phyloP scores from a whole-genome alignment of 2,329 filamentous ascomycete species.

The Cercospora janseana region DNA sequence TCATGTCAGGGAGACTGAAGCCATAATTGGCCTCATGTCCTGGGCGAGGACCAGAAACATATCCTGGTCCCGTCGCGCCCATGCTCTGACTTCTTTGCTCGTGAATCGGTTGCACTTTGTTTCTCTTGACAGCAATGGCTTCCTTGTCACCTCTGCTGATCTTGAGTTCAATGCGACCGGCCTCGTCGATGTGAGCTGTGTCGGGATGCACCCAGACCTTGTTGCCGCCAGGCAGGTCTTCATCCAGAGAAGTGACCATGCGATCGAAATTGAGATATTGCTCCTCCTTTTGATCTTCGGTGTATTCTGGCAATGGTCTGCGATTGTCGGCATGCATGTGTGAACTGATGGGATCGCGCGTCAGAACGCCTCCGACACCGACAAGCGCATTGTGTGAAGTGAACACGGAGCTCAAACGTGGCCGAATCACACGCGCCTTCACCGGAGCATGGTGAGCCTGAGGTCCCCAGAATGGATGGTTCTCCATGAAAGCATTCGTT shows the following conservation, averaged over 20 bases:
- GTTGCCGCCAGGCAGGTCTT: slow-evolving; percentile 49
- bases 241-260: slow-evolving; percentile 41
- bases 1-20: slow-evolving; percentile 27
- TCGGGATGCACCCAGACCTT: slow-evolving; percentile 54
- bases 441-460: slow-evolving; percentile 54
- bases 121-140: slow-evolving; percentile 36
- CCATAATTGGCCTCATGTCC: slow-evolving; percentile 31
- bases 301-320: slow-evolving; percentile 1
- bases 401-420: slow-evolving; percentile 42
- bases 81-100: slow-evolving; percentile 21
- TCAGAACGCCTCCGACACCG: slow-evolving; percentile 48
- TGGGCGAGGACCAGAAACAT: slow-evolving; percentile 3
- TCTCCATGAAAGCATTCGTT: slow-evolving; percentile 54
- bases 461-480: slow-evolving; percentile 61
- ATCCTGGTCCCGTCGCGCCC: slow-evolving; percentile 10
- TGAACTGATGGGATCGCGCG: slow-evolving; percentile 22
- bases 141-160: slow-evolving; percentile 34
- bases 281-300: slow-evolving; percentile 35
- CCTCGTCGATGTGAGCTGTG: slow-evolving; percentile 47
- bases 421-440: slow-evolving; percentile 57
- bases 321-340: not conserved
- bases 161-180: slow-evolving; percentile 45
- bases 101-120: slow-evolving; percentile 30
- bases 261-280: slow-evolving; percentile 44
- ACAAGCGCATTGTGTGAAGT: slow-evolving; percentile 38